These are phyloP conservation scores for Abrus pulchellus DNA, from an alignment of 306 rosid species.

Conservation along the genomic window DNA sequence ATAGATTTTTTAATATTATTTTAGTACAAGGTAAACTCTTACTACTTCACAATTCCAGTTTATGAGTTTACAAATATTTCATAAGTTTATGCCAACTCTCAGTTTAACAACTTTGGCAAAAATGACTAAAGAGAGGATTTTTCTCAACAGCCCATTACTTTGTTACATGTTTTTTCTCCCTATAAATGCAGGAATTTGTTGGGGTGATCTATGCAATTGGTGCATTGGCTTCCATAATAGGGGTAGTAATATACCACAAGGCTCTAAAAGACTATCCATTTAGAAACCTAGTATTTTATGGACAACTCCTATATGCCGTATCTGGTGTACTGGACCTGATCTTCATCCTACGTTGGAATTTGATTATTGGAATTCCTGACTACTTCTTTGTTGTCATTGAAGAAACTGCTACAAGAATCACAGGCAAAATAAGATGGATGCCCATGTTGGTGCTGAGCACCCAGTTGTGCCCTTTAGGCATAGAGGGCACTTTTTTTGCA, in stretches of 20 bases:
- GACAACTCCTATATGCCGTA: slow-evolving; percentile 67
- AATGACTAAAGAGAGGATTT: neutral
- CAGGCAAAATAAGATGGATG: slow-evolving; percentile 71
- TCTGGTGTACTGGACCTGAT: slow-evolving; percentile 72
- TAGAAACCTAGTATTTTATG: slow-evolving; percentile 63
- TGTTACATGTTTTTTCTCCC: neutral
- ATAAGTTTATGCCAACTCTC: too few relatives aligned
- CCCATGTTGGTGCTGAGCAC: slow-evolving; percentile 79
- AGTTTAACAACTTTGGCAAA: too few relatives aligned
- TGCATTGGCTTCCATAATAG: slow-evolving; percentile 72
- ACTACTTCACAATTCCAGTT: too few relatives aligned
- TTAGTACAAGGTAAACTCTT: too few relatives aligned
- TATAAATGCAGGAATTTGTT: slow-evolving; percentile 68
- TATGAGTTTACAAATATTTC: too few relatives aligned
- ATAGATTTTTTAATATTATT: too few relatives aligned
- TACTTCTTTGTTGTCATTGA: slow-evolving; percentile 67
- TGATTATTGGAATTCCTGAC: slow-evolving; percentile 68
- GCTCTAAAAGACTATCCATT: slow-evolving; percentile 66
- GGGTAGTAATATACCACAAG: slow-evolving; percentile 86
- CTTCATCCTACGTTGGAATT: slow-evolving; percentile 76
- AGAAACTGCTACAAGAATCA: slow-evolving; percentile 60
- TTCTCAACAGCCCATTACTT: neutral
- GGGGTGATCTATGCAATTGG: slow-evolving; percentile 82
- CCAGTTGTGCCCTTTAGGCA: slow-evolving; percentile 74
- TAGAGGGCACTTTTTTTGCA: slow-evolving; percentile 87